Conservation (phyloP, 106 monocot species). For the Dendrobium officinale region DNA sequence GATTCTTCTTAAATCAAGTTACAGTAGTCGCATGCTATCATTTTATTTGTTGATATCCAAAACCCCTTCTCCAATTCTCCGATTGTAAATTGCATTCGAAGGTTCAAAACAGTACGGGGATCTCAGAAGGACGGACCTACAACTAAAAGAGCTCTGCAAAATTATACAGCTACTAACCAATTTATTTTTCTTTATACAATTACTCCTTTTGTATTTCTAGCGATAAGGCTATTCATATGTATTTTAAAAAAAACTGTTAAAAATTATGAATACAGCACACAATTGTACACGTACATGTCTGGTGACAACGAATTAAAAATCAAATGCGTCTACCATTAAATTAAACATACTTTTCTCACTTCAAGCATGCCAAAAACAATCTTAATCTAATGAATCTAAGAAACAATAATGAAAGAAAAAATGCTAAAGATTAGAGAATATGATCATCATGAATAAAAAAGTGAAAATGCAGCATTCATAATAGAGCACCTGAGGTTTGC, state of each 20-base stretch:
- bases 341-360: neutral
- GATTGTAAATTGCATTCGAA: neutral
- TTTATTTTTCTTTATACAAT: neutral
- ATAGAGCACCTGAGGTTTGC: slow-evolving; percentile 67
- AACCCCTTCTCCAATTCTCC: neutral
- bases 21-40: neutral
- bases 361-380: neutral
- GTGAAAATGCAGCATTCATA: slow-evolving; percentile 1
- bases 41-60: neutral
- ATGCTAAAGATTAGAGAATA: neutral
- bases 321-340: neutral
- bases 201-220: neutral
- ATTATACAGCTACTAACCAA: neutral
- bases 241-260: neutral
- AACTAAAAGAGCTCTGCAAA: neutral
- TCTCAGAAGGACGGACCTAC: neutral
- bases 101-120: neutral
- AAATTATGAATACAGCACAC: neutral
- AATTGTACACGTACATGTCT: neutral
- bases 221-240: neutral
- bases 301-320: neutral
- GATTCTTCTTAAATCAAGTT: neutral
- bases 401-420: slow-evolving; percentile 4
- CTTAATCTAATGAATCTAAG: neutral
- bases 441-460: neutral